Base-by-base conservation (phyloP, 176 grass and related monocot genomes). In the Urochloa ruziziensis region DNA sequence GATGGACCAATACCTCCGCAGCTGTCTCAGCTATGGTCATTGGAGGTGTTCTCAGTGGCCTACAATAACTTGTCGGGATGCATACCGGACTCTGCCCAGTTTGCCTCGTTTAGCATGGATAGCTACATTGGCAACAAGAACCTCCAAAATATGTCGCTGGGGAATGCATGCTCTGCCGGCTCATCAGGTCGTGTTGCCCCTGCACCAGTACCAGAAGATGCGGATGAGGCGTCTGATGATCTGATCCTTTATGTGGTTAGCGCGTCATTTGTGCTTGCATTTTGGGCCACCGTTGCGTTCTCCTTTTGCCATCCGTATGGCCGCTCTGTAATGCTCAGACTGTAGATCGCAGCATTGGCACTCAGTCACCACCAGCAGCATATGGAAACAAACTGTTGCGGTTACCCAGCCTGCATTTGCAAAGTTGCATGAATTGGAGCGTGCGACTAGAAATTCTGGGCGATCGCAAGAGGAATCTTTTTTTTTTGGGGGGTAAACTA, bases 21-120 rank as follows among this genome's bases (percentile, higher is more conserved):
- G 8, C 9, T 60, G 0, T 60, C 80, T 42, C 71, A 19, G 28
- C 14, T 88, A 19, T 75, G 10, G 0, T 52, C 79, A 0, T 7
- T 88, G 12, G 85, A 19, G 39, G 29, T 15, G 10, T 82, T 82
- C 21, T 80, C 77, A 16, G 84, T 84, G n/a, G 87, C 87, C 0
- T 68, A 89, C 25, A 84, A 89, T 9, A 84, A 89, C 25, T 60
- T 89, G 18, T 75, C 87, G 1, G 87, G 87, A 28, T 84, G 81
- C 25, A 80, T 65, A 84, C 67, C 77, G 4, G 34, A 11, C 62
- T 42, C 35, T 14, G 65, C 33, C 7, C 75, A 89, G 30, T 85
- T 89, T 12, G 14, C 1, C 30, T 29, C 86, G 3, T 89, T 89
- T 54, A 19, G 3, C 14, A 62, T 29, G 17, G 21, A 3, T 1